Conservation (phyloP, 768 basidiomycete genomes). For the Pulveroboletus sp. region DNA sequence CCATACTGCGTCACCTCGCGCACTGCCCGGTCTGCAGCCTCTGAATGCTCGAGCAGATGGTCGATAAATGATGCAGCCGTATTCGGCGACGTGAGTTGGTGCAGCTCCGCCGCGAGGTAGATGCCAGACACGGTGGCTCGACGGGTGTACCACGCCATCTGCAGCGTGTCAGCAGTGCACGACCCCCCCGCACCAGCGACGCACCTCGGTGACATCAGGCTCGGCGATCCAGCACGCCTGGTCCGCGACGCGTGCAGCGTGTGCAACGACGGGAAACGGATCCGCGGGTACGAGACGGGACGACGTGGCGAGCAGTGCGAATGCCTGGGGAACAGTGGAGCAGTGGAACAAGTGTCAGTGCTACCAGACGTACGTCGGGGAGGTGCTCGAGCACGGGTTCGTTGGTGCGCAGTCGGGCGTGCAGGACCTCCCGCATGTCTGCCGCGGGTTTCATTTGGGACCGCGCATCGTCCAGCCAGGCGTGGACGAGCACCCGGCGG, state of each 20-base stretch:
- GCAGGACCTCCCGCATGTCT: constrained; percentile 51
- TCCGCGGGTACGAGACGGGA: constrained; percentile 51
- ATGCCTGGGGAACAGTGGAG: constrained; percentile 53
- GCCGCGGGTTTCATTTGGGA: constrained; percentile 39
- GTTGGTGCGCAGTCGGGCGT: constrained; percentile 59
- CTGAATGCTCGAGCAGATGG: constrained; percentile 52
- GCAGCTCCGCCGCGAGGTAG: constrained; percentile 78
- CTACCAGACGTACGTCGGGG: constrained; percentile 55
- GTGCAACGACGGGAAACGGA: constrained; percentile 56
- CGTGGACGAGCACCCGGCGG: constrained; percentile 58
- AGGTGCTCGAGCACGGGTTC: constrained; percentile 62
- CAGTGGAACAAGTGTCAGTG: neutral
- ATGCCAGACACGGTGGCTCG: constrained; percentile 63
- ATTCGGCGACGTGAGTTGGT: constrained; percentile 74
- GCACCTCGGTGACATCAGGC: constrained; percentile 57
- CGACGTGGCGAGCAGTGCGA: constrained; percentile 62
- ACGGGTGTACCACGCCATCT: constrained; percentile 74
- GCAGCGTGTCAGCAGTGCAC: neutral
- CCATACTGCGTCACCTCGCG: constrained; percentile 56
- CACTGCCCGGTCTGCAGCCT: constrained; percentile 43
- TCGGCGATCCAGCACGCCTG: constrained; percentile 62
- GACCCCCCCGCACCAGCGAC: constrained; percentile 13
- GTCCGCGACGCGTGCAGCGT: constrained; percentile 62
- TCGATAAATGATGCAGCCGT: constrained; percentile 69
- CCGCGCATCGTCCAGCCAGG: constrained; percentile 72